Evolutionary conservation across 2,329 filamentous ascomycete genomes (phyloP).

Genomic region (Colletotrichum trifolii): DNA sequence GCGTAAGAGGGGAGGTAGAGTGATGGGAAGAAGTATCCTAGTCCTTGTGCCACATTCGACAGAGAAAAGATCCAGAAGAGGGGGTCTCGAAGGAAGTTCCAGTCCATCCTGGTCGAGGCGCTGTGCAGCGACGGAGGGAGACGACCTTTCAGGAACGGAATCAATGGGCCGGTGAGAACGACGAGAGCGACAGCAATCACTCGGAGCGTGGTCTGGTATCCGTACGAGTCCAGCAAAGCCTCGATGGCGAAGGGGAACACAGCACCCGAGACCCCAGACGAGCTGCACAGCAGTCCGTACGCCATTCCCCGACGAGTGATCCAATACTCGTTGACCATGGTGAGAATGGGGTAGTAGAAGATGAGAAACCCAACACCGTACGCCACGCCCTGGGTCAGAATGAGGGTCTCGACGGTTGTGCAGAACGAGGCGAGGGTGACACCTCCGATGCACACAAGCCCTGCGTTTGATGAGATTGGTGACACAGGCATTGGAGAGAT

Average conservation of each 20-base stretch:
- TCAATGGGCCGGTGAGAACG: conserved; percentile 51
- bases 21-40: conserved; percentile 66
- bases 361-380: conserved; percentile 50
- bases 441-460: conserved; percentile 51
- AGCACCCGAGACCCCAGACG: conserved; percentile 59
- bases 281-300: conserved; percentile 60
- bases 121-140: conserved; percentile 50
- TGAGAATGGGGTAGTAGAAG: conserved; percentile 52
- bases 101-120: conserved; percentile 39
- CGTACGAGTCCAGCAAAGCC: conserved; percentile 51
- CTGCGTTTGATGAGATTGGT: conserved; percentile 33
- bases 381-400: conserved; percentile 52
- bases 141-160: conserved; percentile 53
- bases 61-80: conserved; percentile 51
- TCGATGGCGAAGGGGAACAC: conserved; percentile 59
- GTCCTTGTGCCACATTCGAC: conserved; percentile 62
- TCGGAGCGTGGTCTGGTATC: conserved; percentile 53
- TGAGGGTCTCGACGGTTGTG: conserved; percentile 45
- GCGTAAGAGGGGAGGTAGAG: conserved; percentile 65
- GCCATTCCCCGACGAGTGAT: conserved; percentile 57
- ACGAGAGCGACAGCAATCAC: conserved; percentile 52
- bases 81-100: conserved; percentile 40
- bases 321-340: conserved; percentile 58
- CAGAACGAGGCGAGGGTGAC: conserved; percentile 49
- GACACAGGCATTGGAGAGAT: background rate